Base-by-base conservation (phyloP, 2,329 filamentous ascomycete species). In the Xylariales sp. region DNA sequence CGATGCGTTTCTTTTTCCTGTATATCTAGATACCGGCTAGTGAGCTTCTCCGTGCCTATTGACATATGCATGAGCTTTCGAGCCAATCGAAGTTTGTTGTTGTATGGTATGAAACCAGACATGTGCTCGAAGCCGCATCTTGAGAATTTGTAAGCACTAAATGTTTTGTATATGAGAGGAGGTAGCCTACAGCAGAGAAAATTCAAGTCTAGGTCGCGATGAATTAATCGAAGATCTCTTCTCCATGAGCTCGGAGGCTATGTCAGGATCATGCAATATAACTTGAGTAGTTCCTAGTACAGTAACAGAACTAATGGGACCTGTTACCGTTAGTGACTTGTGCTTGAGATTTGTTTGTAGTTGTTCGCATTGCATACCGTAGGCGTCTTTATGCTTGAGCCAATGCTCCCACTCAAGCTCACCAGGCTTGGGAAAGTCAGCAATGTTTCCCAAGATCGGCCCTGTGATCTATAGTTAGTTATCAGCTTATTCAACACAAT, bases 211-310 rank as follows among this genome's bases (percentile, higher is more conserved):
- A 0, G 80, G 80, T 12, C 80, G 73, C 0, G 71, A 74, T 0
- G 80, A 80, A 1, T 78, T 77, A 57, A 77, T 79, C 9, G 76
- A 65, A 0, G 78, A 78, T 2, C 62, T 72, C 68, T 79, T 80
- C 16, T 77, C 79, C 34, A 83, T 67, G 1, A 83, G 70, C 9
- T 83, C 80, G 8, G 77, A 72, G 2, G 79, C 78, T 3, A 79
- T 70, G 4, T 77, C 69, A 30, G 74, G 70, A 66, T 81, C 79
- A 58, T 83, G 79, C 3, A 84, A 65, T 1, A 84, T 72, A 45
- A 85, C 70, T 10, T 83, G 71, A 1, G 80, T 80, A 39, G 78
- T 76, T 1, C 81, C 82, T 1, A 84, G 68, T 10, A 81, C 75
- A 0, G 76, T 83, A 1, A 84, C 67, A 8, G 80, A 82, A 65